Conservation (phyloP, 2,329 filamentous ascomycete genomes). For the Penicillium janthinellum region DNA sequence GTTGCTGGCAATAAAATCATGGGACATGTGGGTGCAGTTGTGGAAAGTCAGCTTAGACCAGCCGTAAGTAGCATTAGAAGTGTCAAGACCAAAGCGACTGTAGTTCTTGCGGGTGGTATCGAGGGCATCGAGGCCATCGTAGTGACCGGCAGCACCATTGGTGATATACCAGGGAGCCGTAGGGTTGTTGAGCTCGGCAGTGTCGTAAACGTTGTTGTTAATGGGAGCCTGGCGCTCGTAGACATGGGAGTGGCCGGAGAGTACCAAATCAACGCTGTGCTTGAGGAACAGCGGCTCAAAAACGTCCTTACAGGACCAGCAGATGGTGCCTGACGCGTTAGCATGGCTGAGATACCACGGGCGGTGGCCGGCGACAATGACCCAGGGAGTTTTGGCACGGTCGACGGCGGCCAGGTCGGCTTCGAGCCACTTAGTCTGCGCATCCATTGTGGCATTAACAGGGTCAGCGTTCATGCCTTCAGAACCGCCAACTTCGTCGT, state of each 20-base stretch:
- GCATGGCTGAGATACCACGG: conserved; percentile 9
- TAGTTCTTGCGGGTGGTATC: background rate
- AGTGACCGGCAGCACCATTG: conserved; percentile 34
- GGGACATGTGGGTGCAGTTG: conserved; percentile 44
- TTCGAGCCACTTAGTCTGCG: conserved; percentile 9
- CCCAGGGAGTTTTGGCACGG: conserved; percentile 14
- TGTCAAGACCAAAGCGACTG: conserved; percentile 29
- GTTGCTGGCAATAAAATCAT: conserved; percentile 37
- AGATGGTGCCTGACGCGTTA: conserved; percentile 2
- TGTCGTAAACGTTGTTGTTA: conserved; percentile 10
- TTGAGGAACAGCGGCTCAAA: conserved; percentile 11
- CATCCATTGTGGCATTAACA: conserved; percentile 3
- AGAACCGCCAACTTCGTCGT: conserved; percentile 6
- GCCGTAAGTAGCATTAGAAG: conserved; percentile 38
- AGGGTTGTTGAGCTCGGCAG: conserved; percentile 28
- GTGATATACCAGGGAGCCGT: conserved; percentile 31
- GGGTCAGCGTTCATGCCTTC: conserved; percentile 10
- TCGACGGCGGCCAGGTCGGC: conserved; percentile 11
- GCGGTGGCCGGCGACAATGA: conserved; percentile 10
- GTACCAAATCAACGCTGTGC: conserved; percentile 10
- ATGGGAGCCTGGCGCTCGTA: conserved; percentile 11
- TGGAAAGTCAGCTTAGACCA: conserved; percentile 45
- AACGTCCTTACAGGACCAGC: conserved; percentile 4
- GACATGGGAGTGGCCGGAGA: conserved; percentile 8
- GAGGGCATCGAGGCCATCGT: conserved; percentile 32